Percentiles rank a stretch among this genome's conserved stretches.
These are phyloP conservation scores for Venturiaceae sp. DNA, from an alignment of 2,329 filamentous ascomycete genomes.

Conservation along the genomic window DNA sequence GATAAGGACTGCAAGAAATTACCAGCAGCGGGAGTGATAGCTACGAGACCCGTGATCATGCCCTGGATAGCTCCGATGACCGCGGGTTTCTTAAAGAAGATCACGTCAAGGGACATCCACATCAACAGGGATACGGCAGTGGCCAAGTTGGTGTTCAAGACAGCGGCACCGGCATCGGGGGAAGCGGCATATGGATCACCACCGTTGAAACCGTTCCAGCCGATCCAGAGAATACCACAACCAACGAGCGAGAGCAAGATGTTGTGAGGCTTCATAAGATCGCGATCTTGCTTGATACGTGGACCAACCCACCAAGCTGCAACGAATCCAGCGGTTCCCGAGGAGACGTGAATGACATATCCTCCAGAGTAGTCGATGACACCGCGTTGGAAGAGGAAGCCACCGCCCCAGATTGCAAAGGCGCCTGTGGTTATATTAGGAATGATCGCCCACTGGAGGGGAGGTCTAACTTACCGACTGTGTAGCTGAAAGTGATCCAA, in stretches of 20 bases:
- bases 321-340: constrained; percentile 40
- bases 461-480: no score
- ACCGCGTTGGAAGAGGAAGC: constrained; percentile 35
- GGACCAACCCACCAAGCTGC: constrained; percentile 39
- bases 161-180: constrained; percentile 40
- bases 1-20: background rate
- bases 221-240: constrained; percentile 41
- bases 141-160: constrained; percentile 42
- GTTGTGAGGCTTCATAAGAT: constrained; percentile 38
- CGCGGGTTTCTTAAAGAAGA: constrained; percentile 40
- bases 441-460: no score
- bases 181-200: constrained; percentile 42
- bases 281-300: constrained; percentile 32
- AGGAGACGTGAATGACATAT: constrained; percentile 44
- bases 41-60: constrained; percentile 43
- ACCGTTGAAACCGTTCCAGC: constrained; percentile 46
- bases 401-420: constrained; percentile 37
- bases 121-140: constrained; percentile 37
- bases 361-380: constrained; percentile 43
- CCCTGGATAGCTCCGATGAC: constrained; percentile 41
- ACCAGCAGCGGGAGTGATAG: constrained; percentile 40
- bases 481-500: constrained; percentile 39
- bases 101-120: constrained; percentile 36
- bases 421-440: no score
- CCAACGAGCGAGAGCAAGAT: constrained; percentile 35